Conservation (phyloP, 1,284 basidiomycete genomes). For the Cutaneotrichosporon spelunceum region DNA sequence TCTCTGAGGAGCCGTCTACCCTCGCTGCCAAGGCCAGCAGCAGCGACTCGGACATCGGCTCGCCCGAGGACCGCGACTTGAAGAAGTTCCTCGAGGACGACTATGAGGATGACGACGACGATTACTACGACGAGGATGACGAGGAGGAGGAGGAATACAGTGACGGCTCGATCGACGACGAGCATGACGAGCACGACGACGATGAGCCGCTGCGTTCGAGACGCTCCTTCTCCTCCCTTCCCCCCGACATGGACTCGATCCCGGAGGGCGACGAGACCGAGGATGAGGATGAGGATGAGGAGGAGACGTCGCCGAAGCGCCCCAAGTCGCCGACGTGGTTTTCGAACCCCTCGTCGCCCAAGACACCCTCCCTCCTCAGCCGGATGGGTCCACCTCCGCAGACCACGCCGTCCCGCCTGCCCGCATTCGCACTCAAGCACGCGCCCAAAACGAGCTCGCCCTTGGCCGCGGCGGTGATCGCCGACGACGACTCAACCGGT, state of each 20-base stretch:
- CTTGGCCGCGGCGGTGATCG: conserved; percentile 17
- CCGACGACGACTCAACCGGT: conserved; percentile 6
- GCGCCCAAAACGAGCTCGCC: conserved; percentile 46
- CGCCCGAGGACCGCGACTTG: conserved; percentile 8
- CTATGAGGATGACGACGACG: conserved; percentile 23
- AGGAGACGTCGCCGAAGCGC: conserved; percentile 6
- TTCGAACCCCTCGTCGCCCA: conserved; percentile 3
- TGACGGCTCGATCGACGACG: conserved; percentile 25
- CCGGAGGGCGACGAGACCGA: conserved; percentile 30
- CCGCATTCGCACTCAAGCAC: conserved; percentile 30
- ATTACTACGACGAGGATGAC: conserved; percentile 26
- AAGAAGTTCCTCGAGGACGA: conserved; percentile 17
- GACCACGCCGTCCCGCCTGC: neutral
- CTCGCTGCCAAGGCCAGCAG: neutral
- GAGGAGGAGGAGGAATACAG: conserved; percentile 30
- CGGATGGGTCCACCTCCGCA: conserved; percentile 18
- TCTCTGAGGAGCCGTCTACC: neutral
- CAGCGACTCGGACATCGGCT: neutral
- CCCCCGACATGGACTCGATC: conserved; percentile 36
- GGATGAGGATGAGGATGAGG: conserved; percentile 11
- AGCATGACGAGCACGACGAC: conserved; percentile 23
- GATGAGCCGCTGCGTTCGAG: conserved; percentile 14
- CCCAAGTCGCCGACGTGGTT: conserved; percentile 43
- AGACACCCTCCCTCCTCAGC: conserved; percentile 9
- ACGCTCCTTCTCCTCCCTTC: conserved; percentile 23